Conservation (phyloP, 2,329 filamentous ascomycete species). For the Aureobasidium namibiae region DNA sequence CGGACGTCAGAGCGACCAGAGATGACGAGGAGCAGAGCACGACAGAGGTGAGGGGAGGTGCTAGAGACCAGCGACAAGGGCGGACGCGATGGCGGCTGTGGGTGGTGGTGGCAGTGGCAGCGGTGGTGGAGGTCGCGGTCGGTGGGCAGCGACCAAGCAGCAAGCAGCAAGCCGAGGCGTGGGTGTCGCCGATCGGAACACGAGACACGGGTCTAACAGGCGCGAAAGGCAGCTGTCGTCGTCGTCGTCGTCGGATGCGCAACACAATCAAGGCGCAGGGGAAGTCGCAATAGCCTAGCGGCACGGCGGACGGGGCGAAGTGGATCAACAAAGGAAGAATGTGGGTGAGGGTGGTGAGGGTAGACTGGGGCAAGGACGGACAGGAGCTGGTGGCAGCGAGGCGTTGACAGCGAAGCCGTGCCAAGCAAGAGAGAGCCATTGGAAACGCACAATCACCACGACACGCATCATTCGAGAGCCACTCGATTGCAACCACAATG, state of each 20-base stretch:
- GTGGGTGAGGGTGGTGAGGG: conserved; percentile 11
- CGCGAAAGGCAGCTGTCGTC: conserved; percentile 2
- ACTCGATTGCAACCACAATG: background rate
- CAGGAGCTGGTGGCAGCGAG: background rate
- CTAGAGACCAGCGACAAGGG: background rate
- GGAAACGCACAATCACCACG: background rate
- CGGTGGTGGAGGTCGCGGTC: background rate
- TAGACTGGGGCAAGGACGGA: background rate
- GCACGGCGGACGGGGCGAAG: conserved; percentile 6
- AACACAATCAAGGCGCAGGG: background rate
- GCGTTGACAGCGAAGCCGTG: conserved; percentile 5
- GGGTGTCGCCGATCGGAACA: conserved; percentile 6
- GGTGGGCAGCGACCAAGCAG: conserved; percentile 1
- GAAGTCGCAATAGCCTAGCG: conserved; percentile 9
- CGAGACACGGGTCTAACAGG: background rate
- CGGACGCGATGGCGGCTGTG: background rate
- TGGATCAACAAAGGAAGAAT: conserved; percentile 11
- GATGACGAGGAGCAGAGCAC: background rate
- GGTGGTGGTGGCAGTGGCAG: background rate
- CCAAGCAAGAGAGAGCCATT: conserved; percentile 1
- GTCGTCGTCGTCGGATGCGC: background rate
- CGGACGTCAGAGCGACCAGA: background rate
- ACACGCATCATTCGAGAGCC: background rate
- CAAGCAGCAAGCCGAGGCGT: conserved; percentile 11
- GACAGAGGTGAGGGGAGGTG: background rate